phyloP scores from a whole-genome alignment of 1,284 basidiomycete species.

The Microbotryum intermedium region DNA sequence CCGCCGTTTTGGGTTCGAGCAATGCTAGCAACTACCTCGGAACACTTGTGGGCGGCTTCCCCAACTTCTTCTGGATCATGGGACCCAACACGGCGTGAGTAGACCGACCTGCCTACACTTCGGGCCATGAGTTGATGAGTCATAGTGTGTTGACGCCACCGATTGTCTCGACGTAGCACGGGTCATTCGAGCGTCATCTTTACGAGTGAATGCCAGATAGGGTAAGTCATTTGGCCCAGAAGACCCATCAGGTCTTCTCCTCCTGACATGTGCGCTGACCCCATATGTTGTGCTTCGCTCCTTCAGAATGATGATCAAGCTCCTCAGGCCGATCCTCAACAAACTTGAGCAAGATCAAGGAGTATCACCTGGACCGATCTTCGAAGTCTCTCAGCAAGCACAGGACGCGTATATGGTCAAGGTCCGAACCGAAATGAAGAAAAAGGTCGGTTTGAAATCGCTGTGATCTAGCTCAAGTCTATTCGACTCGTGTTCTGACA shows the following conservation, averaged over 20 bases:
- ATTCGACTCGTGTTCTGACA: too few species aligned
- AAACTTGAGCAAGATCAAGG: neutral
- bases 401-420: conserved; percentile 9
- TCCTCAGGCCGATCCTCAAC: conserved; percentile 19
- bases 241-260: neutral
- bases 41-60: conserved; percentile 16
- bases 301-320: conserved; percentile 17
- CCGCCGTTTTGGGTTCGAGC: conserved; percentile 8
- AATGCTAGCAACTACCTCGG: conserved; percentile 17
- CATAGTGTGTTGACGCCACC: too few species aligned
- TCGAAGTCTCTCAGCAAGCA: conserved; percentile 21
- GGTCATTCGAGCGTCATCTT: conserved; percentile 30
- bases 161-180: conserved; percentile 4
- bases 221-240: neutral
- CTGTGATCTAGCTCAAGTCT: too few species aligned
- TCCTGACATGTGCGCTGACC: neutral
- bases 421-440: conserved; percentile 23
- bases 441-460: neutral
- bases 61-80: conserved; percentile 28
- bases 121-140: too few species aligned
- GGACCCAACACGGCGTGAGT: conserved; percentile 13
- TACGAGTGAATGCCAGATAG: conserved; percentile 26
- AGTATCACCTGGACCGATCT: conserved; percentile 11
- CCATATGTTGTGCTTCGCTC: neutral
- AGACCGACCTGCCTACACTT: too few species aligned